phyloP scores from a whole-genome alignment of 179 eudicot species.

The Silene vulgaris region DNA sequence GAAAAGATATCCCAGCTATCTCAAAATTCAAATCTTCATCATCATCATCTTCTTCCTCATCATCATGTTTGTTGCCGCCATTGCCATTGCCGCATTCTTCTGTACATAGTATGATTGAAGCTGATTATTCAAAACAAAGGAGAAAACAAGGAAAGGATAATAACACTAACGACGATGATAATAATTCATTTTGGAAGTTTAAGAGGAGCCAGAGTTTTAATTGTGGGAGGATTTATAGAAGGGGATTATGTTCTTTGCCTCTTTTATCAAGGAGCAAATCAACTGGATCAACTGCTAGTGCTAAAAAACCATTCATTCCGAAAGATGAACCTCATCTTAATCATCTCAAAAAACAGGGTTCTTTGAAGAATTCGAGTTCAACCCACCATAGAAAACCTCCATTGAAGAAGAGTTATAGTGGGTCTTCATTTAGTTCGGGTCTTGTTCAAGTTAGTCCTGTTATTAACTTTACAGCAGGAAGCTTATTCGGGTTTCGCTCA shows the following conservation, averaged over 20 bases:
- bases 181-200: slow-evolving; percentile 35
- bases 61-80: slow-evolving; percentile 20
- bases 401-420: slow-evolving; percentile 31
- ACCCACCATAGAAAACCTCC: slow-evolving; percentile 30
- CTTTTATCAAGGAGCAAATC: slow-evolving; percentile 40
- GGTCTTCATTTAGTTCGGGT: slow-evolving; percentile 33
- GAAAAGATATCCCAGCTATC: slow-evolving; percentile 23
- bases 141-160: slow-evolving; percentile 21
- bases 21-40: slow-evolving; percentile 20
- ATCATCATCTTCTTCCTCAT: not conserved
- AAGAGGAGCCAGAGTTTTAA: slow-evolving; percentile 33
- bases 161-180: not conserved
- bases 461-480: slow-evolving; percentile 31
- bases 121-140: slow-evolving; percentile 22
- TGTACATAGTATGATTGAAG: slow-evolving; percentile 4
- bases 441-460: slow-evolving; percentile 31
- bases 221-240: slow-evolving; percentile 31
- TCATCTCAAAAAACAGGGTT: slow-evolving; percentile 19
- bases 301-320: slow-evolving; percentile 29
- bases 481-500: slow-evolving; percentile 30
- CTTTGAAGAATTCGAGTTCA: slow-evolving; percentile 24
- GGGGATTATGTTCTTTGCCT: slow-evolving; percentile 38
- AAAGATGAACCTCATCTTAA: slow-evolving; percentile 24
- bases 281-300: slow-evolving; percentile 31
- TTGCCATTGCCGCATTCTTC: slow-evolving; percentile 23